Conservation (phyloP, 345 rosid species). For the Cardamine occulta region DNA sequence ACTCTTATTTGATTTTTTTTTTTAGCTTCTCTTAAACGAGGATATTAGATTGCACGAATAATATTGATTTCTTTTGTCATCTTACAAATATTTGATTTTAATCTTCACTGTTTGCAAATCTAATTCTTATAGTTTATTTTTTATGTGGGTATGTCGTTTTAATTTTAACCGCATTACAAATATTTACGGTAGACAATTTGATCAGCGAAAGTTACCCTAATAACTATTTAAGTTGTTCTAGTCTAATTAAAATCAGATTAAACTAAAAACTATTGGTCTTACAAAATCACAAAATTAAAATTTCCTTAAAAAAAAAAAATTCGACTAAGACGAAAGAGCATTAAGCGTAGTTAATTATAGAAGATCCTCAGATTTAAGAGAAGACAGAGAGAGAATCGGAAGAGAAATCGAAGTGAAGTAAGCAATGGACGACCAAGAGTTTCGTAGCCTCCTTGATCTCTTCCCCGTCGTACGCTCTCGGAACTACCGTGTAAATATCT, state of each 20-base stretch:
- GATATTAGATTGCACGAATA: too few species aligned
- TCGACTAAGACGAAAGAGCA: neutral
- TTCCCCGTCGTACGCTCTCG: constrained; percentile 86
- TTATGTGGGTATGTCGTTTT: too few species aligned
- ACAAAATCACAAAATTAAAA: neutral
- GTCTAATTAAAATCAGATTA: neutral
- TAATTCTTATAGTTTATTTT: too few species aligned
- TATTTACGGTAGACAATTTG: neutral
- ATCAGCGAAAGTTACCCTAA: neutral
- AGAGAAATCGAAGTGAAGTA: constrained; percentile 17
- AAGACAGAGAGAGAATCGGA: constrained; percentile 24
- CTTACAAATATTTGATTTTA: too few species aligned
- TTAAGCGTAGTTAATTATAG: constrained; percentile 4
- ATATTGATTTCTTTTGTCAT: too few species aligned
- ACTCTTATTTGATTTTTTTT: too few species aligned
- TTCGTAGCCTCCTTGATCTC: constrained; percentile 69
- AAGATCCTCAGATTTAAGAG: neutral
- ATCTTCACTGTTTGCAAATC: too few species aligned
- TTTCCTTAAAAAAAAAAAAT: neutral
- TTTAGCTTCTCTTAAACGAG: too few species aligned
- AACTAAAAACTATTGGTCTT: neutral
- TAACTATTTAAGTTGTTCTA: neutral
- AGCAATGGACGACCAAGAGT: constrained; percentile 80
- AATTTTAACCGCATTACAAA: too few species aligned
- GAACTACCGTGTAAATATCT: constrained; percentile 56